A percentile compares a stretch with the other conserved stretches of the same genome.
Evolutionary conservation across 2,329 filamentous ascomycete genomes (phyloP).

Genomic region (Ilyonectria destructans): DNA sequence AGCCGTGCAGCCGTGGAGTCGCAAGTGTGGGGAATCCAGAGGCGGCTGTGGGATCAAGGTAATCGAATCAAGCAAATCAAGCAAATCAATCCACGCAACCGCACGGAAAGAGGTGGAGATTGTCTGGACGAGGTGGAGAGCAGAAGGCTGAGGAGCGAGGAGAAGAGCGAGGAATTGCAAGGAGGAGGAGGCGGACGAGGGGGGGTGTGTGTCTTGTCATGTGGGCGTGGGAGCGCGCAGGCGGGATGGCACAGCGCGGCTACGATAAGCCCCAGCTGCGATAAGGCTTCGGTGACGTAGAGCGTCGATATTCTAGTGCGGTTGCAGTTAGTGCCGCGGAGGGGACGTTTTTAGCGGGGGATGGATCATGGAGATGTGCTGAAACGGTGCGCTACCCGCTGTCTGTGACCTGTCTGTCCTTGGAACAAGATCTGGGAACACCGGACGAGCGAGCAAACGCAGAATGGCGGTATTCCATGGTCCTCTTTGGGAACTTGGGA

Average conservation of each 20-base stretch:
- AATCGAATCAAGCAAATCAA: background rate
- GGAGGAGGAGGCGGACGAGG: conserved; percentile 1
- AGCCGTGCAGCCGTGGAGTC: conserved; percentile 21
- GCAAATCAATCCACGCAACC: conserved; percentile 9
- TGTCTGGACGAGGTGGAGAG: background rate
- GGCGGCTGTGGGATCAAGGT: conserved; percentile 11
- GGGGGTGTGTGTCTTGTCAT: conserved; percentile 29
- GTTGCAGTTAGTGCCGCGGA: conserved; percentile 15
- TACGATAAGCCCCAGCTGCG: conserved; percentile 46
- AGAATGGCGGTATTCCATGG: background rate
- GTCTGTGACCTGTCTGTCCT: background rate
- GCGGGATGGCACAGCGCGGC: conserved; percentile 41
- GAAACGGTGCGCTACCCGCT: conserved; percentile 31
- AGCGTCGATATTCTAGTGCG: background rate
- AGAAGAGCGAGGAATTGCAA: background rate
- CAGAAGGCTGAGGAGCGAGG: conserved; percentile 8
- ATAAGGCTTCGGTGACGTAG: conserved; percentile 50
- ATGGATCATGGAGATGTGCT: background rate
- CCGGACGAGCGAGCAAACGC: background rate
- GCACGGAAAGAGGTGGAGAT: conserved; percentile 12
- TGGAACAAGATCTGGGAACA: no score
- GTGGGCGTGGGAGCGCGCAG: conserved; percentile 28
- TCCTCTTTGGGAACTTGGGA: background rate
- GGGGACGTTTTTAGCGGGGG: background rate
- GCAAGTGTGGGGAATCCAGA: conserved; percentile 24